Base-by-base conservation (phyloP, 306 rosid species). In the Calophaca sinica region DNA sequence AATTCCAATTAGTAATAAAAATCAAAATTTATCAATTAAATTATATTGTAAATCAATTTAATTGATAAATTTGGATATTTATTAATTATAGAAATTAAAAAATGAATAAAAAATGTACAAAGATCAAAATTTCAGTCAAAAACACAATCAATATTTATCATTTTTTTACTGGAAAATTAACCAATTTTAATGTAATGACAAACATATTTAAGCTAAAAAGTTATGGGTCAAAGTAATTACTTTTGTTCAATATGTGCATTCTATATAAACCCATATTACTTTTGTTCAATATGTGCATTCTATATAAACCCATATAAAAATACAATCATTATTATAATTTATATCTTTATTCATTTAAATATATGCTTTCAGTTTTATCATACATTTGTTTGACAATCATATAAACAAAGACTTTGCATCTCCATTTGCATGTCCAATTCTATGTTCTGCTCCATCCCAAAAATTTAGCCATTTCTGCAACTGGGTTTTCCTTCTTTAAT, bases 381-480 rank as follows among this genome's bases (percentile, higher is more conserved):
- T 72, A 52, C 83, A 74, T 57, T 61, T 52, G 51, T 42, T 46
- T 67, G 65, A 52, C 44, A 69, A 69, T 65, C 9, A 63, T 70
- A 54, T 6, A 52, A 70, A 36, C 38, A 11, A 26, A 46, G 38
- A 74, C 48, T 68, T 15, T 45, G 63, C 28, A 83, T 75, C 26
- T 39, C 36, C 15, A 57, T 68, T 15, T 45, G 63, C 28, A 83
- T 75, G 35, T 39, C 36, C 15, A 57, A 42, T 42, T 42, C 9
- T 42, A 7, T 1, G 48, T 42, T 42, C 11, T 42, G 48, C 74
- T 33, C 73, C 70, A 54, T 79, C 60, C 14, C 70, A 63, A 52
- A 11, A 48, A 28, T 69, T 54, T 70, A 28, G 70, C 81, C 85
- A 74, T 79, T 81, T 80, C 81, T 80, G 62, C 78, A 59, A 64